Base-by-base conservation (phyloP, 2,329 filamentous ascomycete genomes). In the Penicillium sp. region DNA sequence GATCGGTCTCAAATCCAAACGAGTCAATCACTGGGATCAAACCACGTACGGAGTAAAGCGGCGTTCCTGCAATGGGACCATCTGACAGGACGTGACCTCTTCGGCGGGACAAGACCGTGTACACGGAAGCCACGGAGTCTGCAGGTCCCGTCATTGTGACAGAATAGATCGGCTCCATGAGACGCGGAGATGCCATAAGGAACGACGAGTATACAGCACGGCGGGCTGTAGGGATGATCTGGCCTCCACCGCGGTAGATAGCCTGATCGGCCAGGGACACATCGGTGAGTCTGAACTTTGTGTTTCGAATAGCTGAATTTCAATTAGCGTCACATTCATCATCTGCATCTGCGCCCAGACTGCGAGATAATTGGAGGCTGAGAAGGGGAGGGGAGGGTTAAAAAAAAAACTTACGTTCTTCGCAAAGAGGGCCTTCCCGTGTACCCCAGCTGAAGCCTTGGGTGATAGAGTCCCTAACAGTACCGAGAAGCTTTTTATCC, bases 371-470 rank as follows among this genome's bases (percentile, higher is more conserved):
- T 27, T 41, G 56, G 59, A 31, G 29, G 3, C 12, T 61, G 52
- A 57, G 60, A 54, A 63, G 62, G 57, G 53, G 62, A 63, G 57
- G 59, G 60, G 61, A 63, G 57, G 58, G 60, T 59, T 33, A 12
- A 6, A 6, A 54, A 6, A 13, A 62, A 56, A 59, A 86, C 89
- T 84, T 80, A 91, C 89, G 94, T 80, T 99, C 94, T 88, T 99
- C 94, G 75, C 94, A 97, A 27, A 99, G 82, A 19, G 94, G 94
- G 0, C 94, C 94, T 84, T 99, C 94, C 62, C 94, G 84, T 33
- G 93, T 91, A 49, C 91, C 94, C 94, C 94, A 99, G 73, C 89
- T 92, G 77, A 99, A 99, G 33, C 94, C 94, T 77, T 99, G 94
- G 48, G 91, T 88, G 68, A 99, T 91, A 8, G 90, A 93, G 73